phyloP scores from a whole-genome alignment of 2,329 filamentous ascomycete species.

The Cytospora chrysosperma region DNA sequence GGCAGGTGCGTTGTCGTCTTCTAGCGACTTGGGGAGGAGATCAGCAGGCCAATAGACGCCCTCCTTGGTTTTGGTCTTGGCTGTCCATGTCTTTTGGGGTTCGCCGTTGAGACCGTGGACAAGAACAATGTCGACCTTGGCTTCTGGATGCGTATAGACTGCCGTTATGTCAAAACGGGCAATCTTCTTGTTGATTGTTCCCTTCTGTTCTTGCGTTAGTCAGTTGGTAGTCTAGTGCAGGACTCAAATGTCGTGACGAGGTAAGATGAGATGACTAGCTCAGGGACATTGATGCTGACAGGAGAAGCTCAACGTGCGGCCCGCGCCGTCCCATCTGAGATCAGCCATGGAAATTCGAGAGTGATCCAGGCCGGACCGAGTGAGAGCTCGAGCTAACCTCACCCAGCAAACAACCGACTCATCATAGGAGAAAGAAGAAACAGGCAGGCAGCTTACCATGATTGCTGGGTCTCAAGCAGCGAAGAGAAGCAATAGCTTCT shows the following conservation, averaged over 20 bases:
- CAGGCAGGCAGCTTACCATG: conserved; percentile 27
- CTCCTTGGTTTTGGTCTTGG: conserved; percentile 34
- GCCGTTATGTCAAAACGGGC: conserved; percentile 58
- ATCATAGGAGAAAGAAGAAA: not conserved
- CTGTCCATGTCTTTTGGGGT: conserved; percentile 62
- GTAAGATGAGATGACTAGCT: not conserved
- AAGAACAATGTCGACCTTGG: conserved; percentile 64
- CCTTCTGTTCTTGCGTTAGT: conserved; percentile 35
- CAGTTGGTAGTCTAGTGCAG: not conserved
- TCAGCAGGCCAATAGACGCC: conserved; percentile 67
- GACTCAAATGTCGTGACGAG: not conserved
- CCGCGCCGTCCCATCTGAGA: conserved; percentile 20
- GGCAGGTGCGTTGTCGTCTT: conserved; percentile 47
- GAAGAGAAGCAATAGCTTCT: conserved; percentile 21
- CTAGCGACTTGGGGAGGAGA: conserved; percentile 61
- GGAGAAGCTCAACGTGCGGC: conserved; percentile 1
- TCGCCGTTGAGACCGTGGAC: conserved; percentile 70
- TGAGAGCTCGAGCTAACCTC: not conserved
- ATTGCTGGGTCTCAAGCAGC: conserved; percentile 12
- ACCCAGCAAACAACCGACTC: not conserved
- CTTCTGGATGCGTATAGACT: conserved; percentile 58
- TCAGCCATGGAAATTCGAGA: conserved; percentile 7
- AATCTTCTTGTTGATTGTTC: conserved; percentile 49
- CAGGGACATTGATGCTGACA: conserved; percentile 23
- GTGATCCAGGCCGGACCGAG: conserved; percentile 5